phyloP scores from a whole-genome alignment of 2,329 filamentous ascomycete species.

The Talaromyces atroroseus region DNA sequence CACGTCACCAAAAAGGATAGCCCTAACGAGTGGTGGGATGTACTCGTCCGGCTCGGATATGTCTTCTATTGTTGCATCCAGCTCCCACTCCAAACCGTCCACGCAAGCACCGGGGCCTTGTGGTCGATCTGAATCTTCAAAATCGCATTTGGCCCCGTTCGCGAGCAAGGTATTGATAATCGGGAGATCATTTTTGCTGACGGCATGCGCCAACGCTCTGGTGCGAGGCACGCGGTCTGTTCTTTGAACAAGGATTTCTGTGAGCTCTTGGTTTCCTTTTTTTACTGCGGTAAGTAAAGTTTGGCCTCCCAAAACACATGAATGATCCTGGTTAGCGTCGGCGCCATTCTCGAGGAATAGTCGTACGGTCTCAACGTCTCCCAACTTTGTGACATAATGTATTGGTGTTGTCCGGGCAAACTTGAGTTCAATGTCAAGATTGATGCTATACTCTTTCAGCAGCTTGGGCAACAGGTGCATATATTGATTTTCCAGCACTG shows the following conservation, averaged over 20 bases:
- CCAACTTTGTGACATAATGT: neutral
- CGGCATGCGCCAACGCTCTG: slow-evolving; percentile 1
- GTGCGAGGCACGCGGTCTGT: slow-evolving; percentile 4
- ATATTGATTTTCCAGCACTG: slow-evolving; percentile 4
- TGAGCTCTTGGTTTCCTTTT: slow-evolving; percentile 1
- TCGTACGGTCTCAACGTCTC: neutral
- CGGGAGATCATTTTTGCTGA: neutral
- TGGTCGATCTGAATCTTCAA: slow-evolving; percentile 4
- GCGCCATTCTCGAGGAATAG: slow-evolving; percentile 4
- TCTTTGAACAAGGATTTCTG: neutral
- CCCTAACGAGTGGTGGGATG: slow-evolving; percentile 1
- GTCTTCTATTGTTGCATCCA: neutral
- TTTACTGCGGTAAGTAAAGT: slow-evolving; percentile 1
- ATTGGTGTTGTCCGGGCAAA: neutral
- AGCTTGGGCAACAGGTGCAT: neutral
- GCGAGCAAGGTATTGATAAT: slow-evolving; percentile 4
- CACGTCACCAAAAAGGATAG: neutral
- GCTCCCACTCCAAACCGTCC: neutral
- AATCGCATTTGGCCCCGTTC: slow-evolving; percentile 1
- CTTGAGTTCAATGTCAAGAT: neutral
- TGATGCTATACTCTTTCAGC: neutral
- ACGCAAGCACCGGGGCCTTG: neutral
- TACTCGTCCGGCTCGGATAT: slow-evolving; percentile 1
- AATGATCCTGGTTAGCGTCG: neutral
- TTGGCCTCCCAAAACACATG: neutral